phyloP scores from a whole-genome alignment of 176 grass and related monocot species.

The Cenchrus fungigraminus region DNA sequence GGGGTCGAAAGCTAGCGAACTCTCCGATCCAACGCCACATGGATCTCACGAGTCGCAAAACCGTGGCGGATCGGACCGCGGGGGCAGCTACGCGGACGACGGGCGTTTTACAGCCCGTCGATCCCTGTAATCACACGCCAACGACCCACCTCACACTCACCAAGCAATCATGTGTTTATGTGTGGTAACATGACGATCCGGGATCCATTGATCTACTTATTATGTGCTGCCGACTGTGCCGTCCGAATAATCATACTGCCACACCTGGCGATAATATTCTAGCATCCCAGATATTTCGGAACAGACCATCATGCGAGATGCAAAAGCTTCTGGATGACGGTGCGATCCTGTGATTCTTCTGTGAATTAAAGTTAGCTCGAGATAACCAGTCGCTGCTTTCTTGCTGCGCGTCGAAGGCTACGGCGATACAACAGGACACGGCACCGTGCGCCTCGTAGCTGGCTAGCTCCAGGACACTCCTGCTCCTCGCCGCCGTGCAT shows the following conservation, averaged over 20 bases:
- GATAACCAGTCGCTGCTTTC: background rate
- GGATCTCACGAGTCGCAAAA: background rate
- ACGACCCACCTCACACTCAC: background rate
- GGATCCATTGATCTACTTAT: background rate
- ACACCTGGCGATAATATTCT: background rate
- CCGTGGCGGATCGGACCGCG: background rate
- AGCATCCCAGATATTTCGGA: background rate
- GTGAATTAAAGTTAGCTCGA: background rate
- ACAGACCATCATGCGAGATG: background rate
- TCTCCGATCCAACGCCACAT: too few species aligned
- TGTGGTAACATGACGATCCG: background rate
- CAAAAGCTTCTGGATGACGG: background rate
- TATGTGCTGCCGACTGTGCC: background rate
- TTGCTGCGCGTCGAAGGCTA: constrained; percentile 2
- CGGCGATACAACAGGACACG: background rate
- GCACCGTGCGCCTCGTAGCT: background rate
- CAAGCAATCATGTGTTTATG: constrained; percentile 2
- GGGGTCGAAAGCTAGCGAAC: too few species aligned
- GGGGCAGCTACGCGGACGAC: too few species aligned
- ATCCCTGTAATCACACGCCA: constrained; percentile 11
- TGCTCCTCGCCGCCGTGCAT: constrained; percentile 3
- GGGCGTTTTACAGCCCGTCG: background rate
- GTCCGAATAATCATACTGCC: background rate
- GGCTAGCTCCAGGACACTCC: background rate
- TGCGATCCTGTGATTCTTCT: background rate